phyloP scores from a whole-genome alignment of 2,329 filamentous ascomycete species.

The Myriangium duriaei region DNA sequence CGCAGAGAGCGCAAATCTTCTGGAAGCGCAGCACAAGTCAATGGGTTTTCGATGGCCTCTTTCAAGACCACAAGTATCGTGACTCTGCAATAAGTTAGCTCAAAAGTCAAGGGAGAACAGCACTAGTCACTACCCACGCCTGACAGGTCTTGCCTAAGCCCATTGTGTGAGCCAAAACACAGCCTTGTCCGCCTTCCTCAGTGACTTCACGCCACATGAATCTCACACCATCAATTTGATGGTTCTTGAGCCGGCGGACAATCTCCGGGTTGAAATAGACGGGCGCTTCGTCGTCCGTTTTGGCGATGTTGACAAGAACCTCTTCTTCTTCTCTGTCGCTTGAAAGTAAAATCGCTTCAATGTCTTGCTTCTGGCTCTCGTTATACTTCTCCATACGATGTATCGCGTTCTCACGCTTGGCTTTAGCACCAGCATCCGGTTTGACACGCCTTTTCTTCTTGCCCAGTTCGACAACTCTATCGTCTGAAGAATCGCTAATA shows the following conservation, averaged over 20 bases:
- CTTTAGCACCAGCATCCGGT: not conserved
- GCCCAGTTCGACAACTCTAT: too few relatives aligned
- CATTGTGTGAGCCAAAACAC: constrained; percentile 80
- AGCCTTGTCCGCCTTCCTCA: constrained; percentile 49
- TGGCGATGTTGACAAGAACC: constrained; percentile 56
- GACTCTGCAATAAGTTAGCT: too few relatives aligned
- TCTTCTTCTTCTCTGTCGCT: constrained; percentile 9
- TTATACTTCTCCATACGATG: constrained; percentile 8
- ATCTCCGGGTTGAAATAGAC: constrained; percentile 56
- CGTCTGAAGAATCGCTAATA: too few relatives aligned
- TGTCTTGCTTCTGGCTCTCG: constrained; percentile 6
- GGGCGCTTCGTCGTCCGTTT: constrained; percentile 45
- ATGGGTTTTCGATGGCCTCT: constrained; percentile 49
- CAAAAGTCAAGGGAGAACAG: too few relatives aligned
- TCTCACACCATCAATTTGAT: constrained; percentile 69
- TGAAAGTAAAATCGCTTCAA: constrained; percentile 1
- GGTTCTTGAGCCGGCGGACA: constrained; percentile 55
- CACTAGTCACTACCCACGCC: too few relatives aligned
- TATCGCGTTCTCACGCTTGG: constrained; percentile 10
- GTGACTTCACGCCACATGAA: constrained; percentile 85
- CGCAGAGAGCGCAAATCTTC: constrained; percentile 44
- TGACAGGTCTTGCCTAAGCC: constrained; percentile 90
- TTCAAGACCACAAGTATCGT: constrained; percentile 66
- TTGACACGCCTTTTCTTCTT: not conserved
- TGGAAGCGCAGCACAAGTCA: constrained; percentile 56